Conservation (phyloP, 176 grass and related monocot genomes). For the Bonia amplexicaulis region DNA sequence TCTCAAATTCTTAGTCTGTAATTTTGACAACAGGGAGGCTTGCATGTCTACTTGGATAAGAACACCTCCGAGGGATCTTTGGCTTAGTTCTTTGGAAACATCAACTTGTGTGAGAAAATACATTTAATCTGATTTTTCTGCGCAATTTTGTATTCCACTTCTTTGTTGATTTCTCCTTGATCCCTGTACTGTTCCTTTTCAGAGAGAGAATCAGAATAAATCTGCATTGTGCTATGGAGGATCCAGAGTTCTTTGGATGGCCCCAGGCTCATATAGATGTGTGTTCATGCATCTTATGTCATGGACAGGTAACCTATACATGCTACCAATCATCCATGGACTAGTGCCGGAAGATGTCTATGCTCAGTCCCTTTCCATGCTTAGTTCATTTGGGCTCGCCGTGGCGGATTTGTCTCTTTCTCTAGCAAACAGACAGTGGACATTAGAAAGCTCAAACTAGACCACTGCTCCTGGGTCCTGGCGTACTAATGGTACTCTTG, state of each 20-base stretch:
- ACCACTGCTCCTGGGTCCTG: slow-evolving; percentile 20
- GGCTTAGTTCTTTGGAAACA: not conserved
- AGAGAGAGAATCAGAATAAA: not conserved
- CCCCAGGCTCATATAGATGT: not conserved
- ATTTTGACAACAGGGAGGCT: not conserved
- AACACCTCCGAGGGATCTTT: not conserved
- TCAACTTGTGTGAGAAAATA: not conserved
- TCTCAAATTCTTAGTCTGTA: not conserved
- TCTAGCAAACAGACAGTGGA: not conserved
- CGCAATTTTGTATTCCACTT: not conserved
- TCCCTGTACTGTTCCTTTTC: not conserved
- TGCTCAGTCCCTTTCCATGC: not conserved
- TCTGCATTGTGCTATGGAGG: not conserved
- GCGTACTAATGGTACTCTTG: not conserved
- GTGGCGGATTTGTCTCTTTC: slow-evolving; percentile 22
- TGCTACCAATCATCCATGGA: slow-evolving; percentile 31
- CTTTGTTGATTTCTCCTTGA: not conserved
- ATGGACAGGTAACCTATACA: not conserved
- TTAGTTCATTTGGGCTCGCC: not conserved
- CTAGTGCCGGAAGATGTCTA: not conserved
- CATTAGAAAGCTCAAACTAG: slow-evolving; percentile 19
- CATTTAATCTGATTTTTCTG: not conserved
- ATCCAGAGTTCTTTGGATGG: not conserved
- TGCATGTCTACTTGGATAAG: not conserved
- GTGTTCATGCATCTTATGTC: slow-evolving; percentile 17